These are phyloP conservation scores for Piloderma croceum DNA, from an alignment of 768 basidiomycete species.

Conservation along the genomic window DNA sequence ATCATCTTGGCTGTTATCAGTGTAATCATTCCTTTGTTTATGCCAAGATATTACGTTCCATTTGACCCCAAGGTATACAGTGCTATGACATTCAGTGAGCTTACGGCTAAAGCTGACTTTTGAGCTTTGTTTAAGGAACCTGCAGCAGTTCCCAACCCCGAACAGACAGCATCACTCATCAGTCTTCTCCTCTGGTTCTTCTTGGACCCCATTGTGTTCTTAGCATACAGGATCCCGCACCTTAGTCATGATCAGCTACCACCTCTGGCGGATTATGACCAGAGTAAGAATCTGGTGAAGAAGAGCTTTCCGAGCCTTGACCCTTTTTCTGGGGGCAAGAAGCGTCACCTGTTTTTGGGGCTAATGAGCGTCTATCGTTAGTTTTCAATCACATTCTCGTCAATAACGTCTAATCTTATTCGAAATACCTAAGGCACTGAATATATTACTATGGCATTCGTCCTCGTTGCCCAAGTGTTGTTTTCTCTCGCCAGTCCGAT, in stretches of 20 bases:
- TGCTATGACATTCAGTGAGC: not conserved
- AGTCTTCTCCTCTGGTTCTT: slow-evolving; percentile 35
- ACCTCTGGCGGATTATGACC: slow-evolving; percentile 44
- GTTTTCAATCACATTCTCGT: not conserved
- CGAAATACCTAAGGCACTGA: not conserved
- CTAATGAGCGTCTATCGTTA: slow-evolving; percentile 9
- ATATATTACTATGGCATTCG: not conserved
- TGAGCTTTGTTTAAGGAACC: slow-evolving; percentile 18
- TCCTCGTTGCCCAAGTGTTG: slow-evolving; percentile 5
- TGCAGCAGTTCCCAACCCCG: slow-evolving; percentile 26
- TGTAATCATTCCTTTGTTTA: slow-evolving; percentile 46
- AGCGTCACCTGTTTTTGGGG: slow-evolving; percentile 25
- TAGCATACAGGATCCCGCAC: slow-evolving; percentile 32
- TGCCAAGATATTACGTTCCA: slow-evolving; percentile 54
- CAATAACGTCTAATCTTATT: too few relatives aligned
- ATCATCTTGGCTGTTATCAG: slow-evolving; percentile 39
- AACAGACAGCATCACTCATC: slow-evolving; percentile 33
- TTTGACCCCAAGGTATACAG: slow-evolving; percentile 45
- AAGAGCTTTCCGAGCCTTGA: slow-evolving; percentile 32
- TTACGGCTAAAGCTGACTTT: not conserved
- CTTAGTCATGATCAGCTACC: slow-evolving; percentile 37
- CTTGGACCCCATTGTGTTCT: slow-evolving; percentile 37
- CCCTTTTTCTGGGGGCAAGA: slow-evolving; percentile 24
- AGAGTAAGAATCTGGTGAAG: slow-evolving; percentile 28
- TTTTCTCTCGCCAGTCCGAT: slow-evolving; percentile 10